A percentile compares a stretch with the other conserved stretches of the same genome.
Evolutionary conservation across 345 rosid species (phyloP).

Genomic region (Viola odorata): DNA sequence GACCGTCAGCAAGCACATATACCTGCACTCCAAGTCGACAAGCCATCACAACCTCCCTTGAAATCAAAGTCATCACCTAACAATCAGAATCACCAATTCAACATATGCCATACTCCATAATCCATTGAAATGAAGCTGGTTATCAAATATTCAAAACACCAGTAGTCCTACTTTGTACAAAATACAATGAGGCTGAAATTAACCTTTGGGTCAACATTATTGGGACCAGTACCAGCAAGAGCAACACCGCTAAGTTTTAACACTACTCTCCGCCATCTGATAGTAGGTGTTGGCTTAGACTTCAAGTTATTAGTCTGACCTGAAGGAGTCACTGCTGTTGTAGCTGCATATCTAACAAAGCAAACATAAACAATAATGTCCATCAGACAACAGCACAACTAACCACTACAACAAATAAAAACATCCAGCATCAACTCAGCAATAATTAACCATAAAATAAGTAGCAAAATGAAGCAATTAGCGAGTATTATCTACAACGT

Average conservation of each 20-base stretch:
- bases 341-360: conserved; percentile 36
- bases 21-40: conserved; percentile 83
- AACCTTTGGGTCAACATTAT: conserved; percentile 83
- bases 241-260: conserved; percentile 86
- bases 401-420: conserved; percentile 8
- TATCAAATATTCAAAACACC: too few relatives aligned
- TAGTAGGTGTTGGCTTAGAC: conserved; percentile 41
- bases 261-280: conserved; percentile 86
- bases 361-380: not conserved
- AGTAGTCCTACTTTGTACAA: too few relatives aligned
- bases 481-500: too few relatives aligned
- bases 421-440: not conserved
- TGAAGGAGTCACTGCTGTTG: conserved; percentile 36
- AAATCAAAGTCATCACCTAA: conserved; percentile 69
- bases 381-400: not conserved
- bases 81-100: not conserved
- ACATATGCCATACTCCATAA: too few relatives aligned
- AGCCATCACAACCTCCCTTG: conserved; percentile 69
- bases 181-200: too few relatives aligned
- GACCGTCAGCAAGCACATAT: not conserved
- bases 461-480: too few relatives aligned
- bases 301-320: conserved; percentile 39
- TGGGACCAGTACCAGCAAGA: conserved; percentile 60
- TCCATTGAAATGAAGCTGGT: not conserved
- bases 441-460: not conserved